Evolutionary conservation across 2,329 filamentous ascomycete genomes (phyloP).

Genomic region (Fusarium brevicatenulatum): DNA sequence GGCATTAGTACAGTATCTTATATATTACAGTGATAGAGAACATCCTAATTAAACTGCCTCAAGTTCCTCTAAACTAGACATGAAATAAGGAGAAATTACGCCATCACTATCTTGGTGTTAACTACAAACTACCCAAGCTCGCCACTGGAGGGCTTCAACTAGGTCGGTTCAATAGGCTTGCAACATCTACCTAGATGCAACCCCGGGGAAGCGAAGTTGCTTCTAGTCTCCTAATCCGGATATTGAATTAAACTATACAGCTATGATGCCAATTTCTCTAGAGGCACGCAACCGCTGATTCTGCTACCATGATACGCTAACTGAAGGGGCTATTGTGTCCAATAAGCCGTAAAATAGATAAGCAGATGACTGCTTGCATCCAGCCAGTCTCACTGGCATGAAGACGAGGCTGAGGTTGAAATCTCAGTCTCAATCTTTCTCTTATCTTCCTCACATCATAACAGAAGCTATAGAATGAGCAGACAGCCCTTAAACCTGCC

Average conservation of each 20-base stretch:
- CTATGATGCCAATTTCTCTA: not conserved
- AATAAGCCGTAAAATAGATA: not conserved
- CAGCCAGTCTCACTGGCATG: too few relatives aligned
- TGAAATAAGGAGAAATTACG: too few relatives aligned
- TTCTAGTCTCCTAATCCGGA: fast-evolving
- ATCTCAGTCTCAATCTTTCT: too few relatives aligned
- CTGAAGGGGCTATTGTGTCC: not conserved
- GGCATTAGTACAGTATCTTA: too few relatives aligned
- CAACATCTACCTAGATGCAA: not conserved
- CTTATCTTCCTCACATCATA: too few relatives aligned
- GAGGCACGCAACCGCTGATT: not conserved
- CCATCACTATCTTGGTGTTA: too few relatives aligned
- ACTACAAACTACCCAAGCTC: not conserved
- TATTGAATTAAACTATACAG: fast-evolving
- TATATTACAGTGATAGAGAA: too few relatives aligned
- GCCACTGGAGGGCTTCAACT: fast-evolving
- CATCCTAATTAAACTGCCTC: too few relatives aligned
- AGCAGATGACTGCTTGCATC: not conserved
- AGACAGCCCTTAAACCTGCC: too few relatives aligned
- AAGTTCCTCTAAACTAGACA: too few relatives aligned
- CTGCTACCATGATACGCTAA: not conserved
- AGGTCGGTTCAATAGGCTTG: not conserved
- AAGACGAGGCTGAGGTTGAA: too few relatives aligned
- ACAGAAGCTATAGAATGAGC: too few relatives aligned
- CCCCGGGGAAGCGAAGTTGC: fast-evolving